Percentiles rank a stretch among this genome's conserved stretches.
Evolutionary conservation across 2,329 filamentous ascomycete species (phyloP).

Genomic region (Samsoniella hepiali): DNA sequence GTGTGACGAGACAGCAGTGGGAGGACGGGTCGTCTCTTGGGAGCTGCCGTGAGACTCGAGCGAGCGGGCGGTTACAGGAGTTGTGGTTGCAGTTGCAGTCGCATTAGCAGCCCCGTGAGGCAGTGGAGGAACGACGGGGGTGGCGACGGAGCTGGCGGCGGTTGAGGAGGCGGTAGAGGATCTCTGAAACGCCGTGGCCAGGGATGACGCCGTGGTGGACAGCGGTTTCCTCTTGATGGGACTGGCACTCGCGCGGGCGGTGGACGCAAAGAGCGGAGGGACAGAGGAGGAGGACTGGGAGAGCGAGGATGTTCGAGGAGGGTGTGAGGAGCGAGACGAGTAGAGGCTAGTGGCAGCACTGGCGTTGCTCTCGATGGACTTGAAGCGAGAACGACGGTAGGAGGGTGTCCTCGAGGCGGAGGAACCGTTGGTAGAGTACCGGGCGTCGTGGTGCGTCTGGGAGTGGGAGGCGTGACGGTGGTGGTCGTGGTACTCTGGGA

Average conservation of each 20-base stretch:
- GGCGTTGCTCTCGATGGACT: conserved; percentile 15
- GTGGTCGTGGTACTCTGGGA: conserved; percentile 15
- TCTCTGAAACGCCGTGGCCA: conserved; percentile 38
- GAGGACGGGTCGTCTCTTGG: neutral
- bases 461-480: conserved; percentile 9
- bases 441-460: conserved; percentile 5
- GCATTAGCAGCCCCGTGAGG: neutral
- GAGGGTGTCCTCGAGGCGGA: conserved; percentile 7
- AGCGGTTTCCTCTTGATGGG: conserved; percentile 59
- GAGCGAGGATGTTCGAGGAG: conserved; percentile 20
- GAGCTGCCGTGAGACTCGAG: neutral
- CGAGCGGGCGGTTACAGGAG: neutral
- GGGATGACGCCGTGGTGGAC: conserved; percentile 51
- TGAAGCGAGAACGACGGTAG: conserved; percentile 11
- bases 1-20: conserved; percentile 27
- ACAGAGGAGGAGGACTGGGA: conserved; percentile 18
- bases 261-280: conserved; percentile 17
- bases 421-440: conserved; percentile 1
- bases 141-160: conserved; percentile 7
- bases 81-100: neutral
- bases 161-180: conserved; percentile 29
- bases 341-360: conserved; percentile 21
- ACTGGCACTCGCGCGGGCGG: conserved; percentile 24
- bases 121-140: conserved; percentile 17
- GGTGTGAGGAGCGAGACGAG: conserved; percentile 29